Conservation (phyloP, 306 rosid species). For the Cucurbita pepo region DNA sequence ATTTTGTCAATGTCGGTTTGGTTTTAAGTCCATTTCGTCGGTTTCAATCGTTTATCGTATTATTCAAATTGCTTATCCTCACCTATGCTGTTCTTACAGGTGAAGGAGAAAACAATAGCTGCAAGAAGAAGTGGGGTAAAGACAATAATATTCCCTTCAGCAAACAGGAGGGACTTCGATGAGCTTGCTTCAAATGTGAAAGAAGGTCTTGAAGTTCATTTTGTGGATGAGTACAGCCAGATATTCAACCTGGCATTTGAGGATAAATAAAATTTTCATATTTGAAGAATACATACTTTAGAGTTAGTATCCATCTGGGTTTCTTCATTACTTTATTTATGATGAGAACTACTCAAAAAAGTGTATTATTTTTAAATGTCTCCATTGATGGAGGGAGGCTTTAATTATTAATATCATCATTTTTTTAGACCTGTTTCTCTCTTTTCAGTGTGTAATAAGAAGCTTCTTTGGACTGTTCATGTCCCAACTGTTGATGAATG, state of each 20-base stretch:
- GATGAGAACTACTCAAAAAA: neutral
- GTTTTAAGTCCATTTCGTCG: neutral
- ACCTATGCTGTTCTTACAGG: conserved; percentile 22
- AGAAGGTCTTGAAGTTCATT: conserved; percentile 92
- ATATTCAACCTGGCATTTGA: conserved; percentile 60
- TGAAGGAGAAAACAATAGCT: conserved; percentile 95
- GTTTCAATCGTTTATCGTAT: conserved; percentile 1
- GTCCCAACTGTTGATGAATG: neutral
- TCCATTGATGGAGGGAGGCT: neutral
- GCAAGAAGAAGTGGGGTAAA: conserved; percentile 80
- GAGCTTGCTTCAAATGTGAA: conserved; percentile 77
- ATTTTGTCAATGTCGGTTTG: neutral
- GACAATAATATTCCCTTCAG: conserved; percentile 81
- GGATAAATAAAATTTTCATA: neutral
- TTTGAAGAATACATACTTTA: neutral
- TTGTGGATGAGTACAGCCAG: conserved; percentile 71
- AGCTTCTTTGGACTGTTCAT: neutral
- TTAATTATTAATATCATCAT: neutral
- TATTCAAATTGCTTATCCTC: neutral
- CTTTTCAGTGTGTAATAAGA: neutral
- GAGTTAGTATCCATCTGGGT: too few species aligned
- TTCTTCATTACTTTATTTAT: neutral
- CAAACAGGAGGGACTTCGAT: conserved; percentile 82
- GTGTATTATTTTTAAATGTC: neutral
- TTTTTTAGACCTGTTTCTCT: neutral